These are phyloP conservation scores for Neofusicoccum umdonicola DNA, from an alignment of 2,329 filamentous ascomycete species.

Conservation along the genomic window DNA sequence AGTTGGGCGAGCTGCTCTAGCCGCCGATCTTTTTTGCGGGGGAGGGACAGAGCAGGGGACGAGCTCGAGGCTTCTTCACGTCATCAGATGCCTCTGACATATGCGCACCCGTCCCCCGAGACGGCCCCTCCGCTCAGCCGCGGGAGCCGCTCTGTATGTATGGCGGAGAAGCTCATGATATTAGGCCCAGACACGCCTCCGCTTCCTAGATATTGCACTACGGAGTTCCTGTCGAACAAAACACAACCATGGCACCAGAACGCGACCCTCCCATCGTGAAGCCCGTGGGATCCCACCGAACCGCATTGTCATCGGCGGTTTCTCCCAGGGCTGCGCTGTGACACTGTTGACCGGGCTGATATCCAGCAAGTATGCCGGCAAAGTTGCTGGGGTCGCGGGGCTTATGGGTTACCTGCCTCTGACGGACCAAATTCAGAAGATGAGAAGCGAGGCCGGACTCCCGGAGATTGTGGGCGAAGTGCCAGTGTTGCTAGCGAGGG, in stretches of 20 bases:
- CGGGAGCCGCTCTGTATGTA: background rate
- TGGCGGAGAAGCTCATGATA: no score
- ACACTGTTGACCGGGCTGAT: constrained; percentile 43
- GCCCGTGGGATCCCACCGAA: constrained; percentile 40
- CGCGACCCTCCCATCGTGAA: constrained; percentile 37
- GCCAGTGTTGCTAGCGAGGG: constrained; percentile 48
- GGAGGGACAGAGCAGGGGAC: background rate
- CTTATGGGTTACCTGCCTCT: constrained; percentile 50
- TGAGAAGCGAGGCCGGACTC: constrained; percentile 39
- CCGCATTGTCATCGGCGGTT: constrained; percentile 48
- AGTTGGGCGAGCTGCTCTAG: background rate
- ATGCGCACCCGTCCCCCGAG: background rate
- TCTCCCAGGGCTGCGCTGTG: constrained; percentile 50
- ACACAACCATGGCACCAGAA: background rate
- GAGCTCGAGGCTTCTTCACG: background rate
- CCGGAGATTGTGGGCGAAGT: constrained; percentile 35
- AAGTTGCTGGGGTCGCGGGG: constrained; percentile 42
- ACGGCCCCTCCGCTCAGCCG: background rate
- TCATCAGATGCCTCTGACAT: background rate
- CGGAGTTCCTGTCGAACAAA: no score
- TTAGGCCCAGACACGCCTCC: no score
- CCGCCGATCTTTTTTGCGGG: background rate
- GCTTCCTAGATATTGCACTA: no score
- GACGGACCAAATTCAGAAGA: constrained; percentile 35
- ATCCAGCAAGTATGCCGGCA: constrained; percentile 39